These are phyloP conservation scores for Ustilago crameri DNA, from an alignment of 1,284 basidiomycete genomes.

Conservation along the genomic window DNA sequence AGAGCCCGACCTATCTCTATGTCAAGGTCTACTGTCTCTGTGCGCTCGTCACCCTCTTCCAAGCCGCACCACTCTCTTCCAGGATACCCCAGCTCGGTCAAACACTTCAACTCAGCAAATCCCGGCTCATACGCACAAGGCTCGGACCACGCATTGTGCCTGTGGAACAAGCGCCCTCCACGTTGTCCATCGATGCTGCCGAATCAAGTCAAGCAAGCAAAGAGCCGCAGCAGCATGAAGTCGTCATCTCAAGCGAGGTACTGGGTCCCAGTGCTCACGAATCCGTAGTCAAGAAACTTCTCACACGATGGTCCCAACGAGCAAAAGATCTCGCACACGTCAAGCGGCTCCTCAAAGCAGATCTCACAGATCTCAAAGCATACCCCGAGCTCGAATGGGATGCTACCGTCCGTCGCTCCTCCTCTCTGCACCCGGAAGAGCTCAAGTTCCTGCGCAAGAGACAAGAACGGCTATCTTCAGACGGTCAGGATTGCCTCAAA, in stretches of 20 bases:
- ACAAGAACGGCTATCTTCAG: constrained; percentile 30
- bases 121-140: constrained; percentile 28
- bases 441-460: constrained; percentile 40
- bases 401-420: constrained; percentile 53
- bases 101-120: constrained; percentile 33
- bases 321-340: constrained; percentile 54
- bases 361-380: constrained; percentile 41
- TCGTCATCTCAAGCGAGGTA: constrained; percentile 46
- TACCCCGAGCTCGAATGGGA: constrained; percentile 63
- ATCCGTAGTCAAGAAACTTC: constrained; percentile 19
- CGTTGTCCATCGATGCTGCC: not conserved
- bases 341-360: constrained; percentile 30
- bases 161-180: constrained; percentile 15
- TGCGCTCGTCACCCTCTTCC: constrained; percentile 61
- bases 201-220: not conserved
- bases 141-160: constrained; percentile 37
- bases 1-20: constrained; percentile 62
- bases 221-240: constrained; percentile 3
- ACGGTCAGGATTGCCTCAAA: constrained; percentile 36
- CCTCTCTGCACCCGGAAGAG: constrained; percentile 51
- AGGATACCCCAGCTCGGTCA: constrained; percentile 46
- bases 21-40: constrained; percentile 63
- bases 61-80: constrained; percentile 58
- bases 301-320: constrained; percentile 53
- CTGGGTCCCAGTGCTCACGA: constrained; percentile 22